These are phyloP conservation scores for Globisporangium spiculum DNA, from an alignment of 352 stramenopile species.

Conservation along the genomic window DNA sequence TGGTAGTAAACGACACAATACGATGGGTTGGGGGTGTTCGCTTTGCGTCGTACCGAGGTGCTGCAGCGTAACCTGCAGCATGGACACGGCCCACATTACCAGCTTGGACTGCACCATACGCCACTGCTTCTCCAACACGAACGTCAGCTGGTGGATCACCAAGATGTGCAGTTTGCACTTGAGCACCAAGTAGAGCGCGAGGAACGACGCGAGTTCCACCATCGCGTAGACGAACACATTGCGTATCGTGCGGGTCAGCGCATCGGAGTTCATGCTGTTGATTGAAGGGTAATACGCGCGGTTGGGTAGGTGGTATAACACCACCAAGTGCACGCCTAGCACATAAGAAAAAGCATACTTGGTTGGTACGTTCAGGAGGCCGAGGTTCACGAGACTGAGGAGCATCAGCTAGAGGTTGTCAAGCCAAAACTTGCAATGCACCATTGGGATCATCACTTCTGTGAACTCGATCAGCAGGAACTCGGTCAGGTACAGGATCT, in stretches of 20 bases:
- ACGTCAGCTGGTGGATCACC: slow-evolving; percentile 28
- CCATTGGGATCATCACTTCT: slow-evolving; percentile 35
- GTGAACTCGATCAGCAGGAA: slow-evolving; percentile 33
- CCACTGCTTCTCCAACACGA: slow-evolving; percentile 37
- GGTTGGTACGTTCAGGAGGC: no score
- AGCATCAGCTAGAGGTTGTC: no score
- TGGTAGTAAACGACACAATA: not conserved
- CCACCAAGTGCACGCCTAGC: not conserved
- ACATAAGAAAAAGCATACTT: not conserved
- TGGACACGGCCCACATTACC: slow-evolving; percentile 42
- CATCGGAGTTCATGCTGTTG: not conserved
- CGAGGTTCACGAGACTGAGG: no score
- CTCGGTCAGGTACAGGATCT: not conserved
- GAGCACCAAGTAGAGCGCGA: not conserved
- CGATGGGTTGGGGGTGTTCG: not conserved
- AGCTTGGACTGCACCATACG: slow-evolving; percentile 40
- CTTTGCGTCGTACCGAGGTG: slow-evolving; percentile 23
- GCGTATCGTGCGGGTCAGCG: no score
- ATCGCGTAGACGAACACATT: not conserved
- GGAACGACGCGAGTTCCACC: no score
- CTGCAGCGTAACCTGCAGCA: slow-evolving; percentile 33
- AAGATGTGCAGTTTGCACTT: slow-evolving; percentile 23
- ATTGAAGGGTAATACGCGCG: not conserved
- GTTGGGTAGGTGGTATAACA: not conserved
- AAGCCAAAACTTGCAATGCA: slow-evolving; percentile 30